phyloP scores from a whole-genome alignment of 1,284 basidiomycete genomes.

The Marasmius tenuissimus region DNA sequence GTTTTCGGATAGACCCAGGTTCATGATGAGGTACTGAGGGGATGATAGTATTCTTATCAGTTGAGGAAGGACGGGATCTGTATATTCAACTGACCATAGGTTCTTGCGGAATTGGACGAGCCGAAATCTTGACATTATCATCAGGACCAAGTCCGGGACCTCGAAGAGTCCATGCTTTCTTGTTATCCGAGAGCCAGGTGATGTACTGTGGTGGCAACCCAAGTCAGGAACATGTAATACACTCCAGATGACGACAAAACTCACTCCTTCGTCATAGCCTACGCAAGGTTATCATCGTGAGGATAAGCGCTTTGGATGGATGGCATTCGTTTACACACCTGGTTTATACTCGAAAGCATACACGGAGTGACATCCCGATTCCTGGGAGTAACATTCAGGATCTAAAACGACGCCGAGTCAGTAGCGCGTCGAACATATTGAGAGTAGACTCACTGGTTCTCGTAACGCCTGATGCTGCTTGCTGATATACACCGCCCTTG shows the following conservation, averaged over 20 bases:
- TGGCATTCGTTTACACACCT: constrained; percentile 5
- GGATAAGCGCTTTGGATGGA: background rate
- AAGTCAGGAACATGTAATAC: background rate
- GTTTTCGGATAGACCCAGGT: constrained; percentile 41
- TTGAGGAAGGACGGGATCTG: background rate
- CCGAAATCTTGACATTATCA: constrained; percentile 46
- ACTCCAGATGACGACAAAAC: background rate
- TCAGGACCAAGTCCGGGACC: constrained; percentile 58
- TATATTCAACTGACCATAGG: constrained; percentile 47
- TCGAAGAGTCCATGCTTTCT: constrained; percentile 59
- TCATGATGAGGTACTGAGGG: constrained; percentile 39
- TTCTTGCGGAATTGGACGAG: constrained; percentile 62
- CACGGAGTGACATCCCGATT: constrained; percentile 45
- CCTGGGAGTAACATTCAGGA: constrained; percentile 40
- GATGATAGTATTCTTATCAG: background rate
- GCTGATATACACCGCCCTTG: constrained; percentile 53
- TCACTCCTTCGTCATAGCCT: constrained; percentile 34
- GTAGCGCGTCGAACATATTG: background rate
- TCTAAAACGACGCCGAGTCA: constrained; percentile 16
- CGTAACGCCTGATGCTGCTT: constrained; percentile 40
- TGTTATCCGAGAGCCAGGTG: constrained; percentile 55
- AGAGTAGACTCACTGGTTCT: constrained; percentile 16
- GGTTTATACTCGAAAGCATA: constrained; percentile 61
- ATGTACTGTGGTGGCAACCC: constrained; percentile 40
- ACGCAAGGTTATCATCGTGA: background rate